Evolutionary conservation across 2,329 filamentous ascomycete species (phyloP).

Genomic region (Graphilbum ipis-grandicollis): DNA sequence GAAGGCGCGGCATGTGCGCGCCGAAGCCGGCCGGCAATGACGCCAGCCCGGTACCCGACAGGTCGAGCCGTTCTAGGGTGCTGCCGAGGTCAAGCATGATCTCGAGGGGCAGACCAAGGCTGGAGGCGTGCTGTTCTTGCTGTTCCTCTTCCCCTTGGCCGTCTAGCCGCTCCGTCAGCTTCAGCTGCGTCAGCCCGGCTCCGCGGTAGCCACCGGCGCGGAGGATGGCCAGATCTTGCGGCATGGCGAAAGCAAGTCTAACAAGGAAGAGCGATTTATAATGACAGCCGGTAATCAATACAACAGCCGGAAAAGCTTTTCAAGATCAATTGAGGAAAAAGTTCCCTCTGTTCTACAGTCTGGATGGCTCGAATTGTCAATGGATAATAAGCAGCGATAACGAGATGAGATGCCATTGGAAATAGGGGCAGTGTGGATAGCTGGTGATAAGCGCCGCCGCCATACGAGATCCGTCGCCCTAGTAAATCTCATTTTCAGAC

Average conservation of each 20-base stretch:
- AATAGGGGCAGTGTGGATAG: no score
- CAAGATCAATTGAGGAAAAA: no score
- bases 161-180: slow-evolving; percentile 16
- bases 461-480: no score
- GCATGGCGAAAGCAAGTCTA: no score
- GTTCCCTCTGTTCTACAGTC: no score
- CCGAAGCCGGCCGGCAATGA: slow-evolving; percentile 21
- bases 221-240: slow-evolving; percentile 15
- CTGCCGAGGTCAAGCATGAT: slow-evolving; percentile 21
- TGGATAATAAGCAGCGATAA: no score
- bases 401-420: no score
- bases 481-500: no score
- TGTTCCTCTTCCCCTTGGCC: not conserved
- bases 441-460: no score
- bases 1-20: slow-evolving; percentile 22
- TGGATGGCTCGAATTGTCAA: no score
- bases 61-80: slow-evolving; percentile 26
- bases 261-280: not conserved
- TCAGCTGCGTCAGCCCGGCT: slow-evolving; percentile 16
- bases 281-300: no score
- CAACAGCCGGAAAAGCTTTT: no score
- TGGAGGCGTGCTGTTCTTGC: not conserved
- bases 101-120: slow-evolving; percentile 17
- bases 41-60: slow-evolving; percentile 26
- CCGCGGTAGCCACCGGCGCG: slow-evolving; percentile 15